Base-by-base conservation (phyloP, 2,329 filamentous ascomycete genomes). In the Raffaelea arxii region DNA sequence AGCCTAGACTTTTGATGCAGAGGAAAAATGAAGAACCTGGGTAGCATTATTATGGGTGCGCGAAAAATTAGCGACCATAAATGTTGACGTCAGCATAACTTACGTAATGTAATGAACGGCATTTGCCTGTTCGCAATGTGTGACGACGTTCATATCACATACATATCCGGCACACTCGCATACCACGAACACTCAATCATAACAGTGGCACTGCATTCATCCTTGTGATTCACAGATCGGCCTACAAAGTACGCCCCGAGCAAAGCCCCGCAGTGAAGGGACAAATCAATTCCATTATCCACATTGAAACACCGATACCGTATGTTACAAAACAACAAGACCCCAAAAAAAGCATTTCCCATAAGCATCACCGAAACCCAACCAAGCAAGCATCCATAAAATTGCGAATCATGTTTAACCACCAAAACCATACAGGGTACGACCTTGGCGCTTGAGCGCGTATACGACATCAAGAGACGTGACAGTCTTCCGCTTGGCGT, bases 351-450 rank as follows among this genome's bases (percentile, higher is more conserved):
- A 49, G 48, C 47, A 53, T 53, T 48, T 51, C 54, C 53, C 56
- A 55, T 55, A 56, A 56, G 45, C 53, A 53, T 54, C 49, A 55
- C 57, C 53, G 56, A 53, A 56, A 54, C 49, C 54, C 52, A 51
- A 54, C 32, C 32, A 18, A 46, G 47, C 49, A 46, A 51, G 46
- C 53, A 50, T 44, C 47, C 49, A 45, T n/a, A 38, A 53, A 52
- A 48, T 45, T 53, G 44, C 56, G 25, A 54, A 50, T 52, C 47
- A 43, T 54, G 48, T 50, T 80, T 86, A 90, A 78, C 85, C 85
- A 77, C 86, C 85, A 77, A 90, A 90, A 74, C 85, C 85, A 76
- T 90, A 90, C 55, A 90, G 83, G 64, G 85, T 85, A 62, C 83
- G 75, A 62, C 78, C 78, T 70, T 82, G 78, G 65, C 78, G 71